These are phyloP conservation scores for Huntiella savannae DNA, from an alignment of 2,329 filamentous ascomycete species.

Conservation along the genomic window DNA sequence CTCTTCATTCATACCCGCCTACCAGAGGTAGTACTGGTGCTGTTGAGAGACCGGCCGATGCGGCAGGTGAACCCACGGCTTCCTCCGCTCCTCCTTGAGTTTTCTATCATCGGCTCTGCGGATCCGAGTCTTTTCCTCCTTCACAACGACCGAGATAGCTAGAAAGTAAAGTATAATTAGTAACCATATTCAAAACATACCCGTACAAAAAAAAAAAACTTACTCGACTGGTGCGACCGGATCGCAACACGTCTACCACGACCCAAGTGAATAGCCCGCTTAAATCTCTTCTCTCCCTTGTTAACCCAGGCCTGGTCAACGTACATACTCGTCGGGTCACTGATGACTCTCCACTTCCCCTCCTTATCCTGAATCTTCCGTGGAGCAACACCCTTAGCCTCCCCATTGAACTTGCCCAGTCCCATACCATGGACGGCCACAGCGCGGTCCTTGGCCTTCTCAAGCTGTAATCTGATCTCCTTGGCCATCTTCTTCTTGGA, in stretches of 20 bases:
- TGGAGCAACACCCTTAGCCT: slow-evolving; percentile 11
- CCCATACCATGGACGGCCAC: slow-evolving; percentile 74
- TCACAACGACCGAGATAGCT: slow-evolving; percentile 66
- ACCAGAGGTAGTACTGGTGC: slow-evolving; percentile 86
- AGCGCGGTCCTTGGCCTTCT: slow-evolving; percentile 65
- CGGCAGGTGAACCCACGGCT: slow-evolving; percentile 74
- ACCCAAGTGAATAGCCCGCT: slow-evolving; percentile 51
- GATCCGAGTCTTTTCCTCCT: slow-evolving; percentile 82
- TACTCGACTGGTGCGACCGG: slow-evolving; percentile 55
- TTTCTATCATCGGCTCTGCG: slow-evolving; percentile 61
- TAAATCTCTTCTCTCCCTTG: slow-evolving; percentile 42
- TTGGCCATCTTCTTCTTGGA: slow-evolving; percentile 81
- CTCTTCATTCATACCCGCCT: slow-evolving; percentile 16
- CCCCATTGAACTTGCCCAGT: slow-evolving; percentile 29
- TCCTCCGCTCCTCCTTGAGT: slow-evolving; percentile 53
- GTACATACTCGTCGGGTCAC: slow-evolving; percentile 67
- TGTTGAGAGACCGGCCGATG: slow-evolving; percentile 71
- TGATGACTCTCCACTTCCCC: slow-evolving; percentile 50
- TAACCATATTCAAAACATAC: neutral
- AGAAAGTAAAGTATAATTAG: slow-evolving; percentile 1
- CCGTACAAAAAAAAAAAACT: slow-evolving; percentile 20
- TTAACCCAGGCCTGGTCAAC: slow-evolving; percentile 88
- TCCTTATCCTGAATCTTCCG: slow-evolving; percentile 51
- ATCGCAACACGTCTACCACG: slow-evolving; percentile 52
- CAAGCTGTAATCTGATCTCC: slow-evolving; percentile 61